Percentiles rank a stretch among this genome's conserved stretches.
Conservation (phyloP, 2,329 filamentous ascomycete species). For the Aspergillus aculeatus region DNA sequence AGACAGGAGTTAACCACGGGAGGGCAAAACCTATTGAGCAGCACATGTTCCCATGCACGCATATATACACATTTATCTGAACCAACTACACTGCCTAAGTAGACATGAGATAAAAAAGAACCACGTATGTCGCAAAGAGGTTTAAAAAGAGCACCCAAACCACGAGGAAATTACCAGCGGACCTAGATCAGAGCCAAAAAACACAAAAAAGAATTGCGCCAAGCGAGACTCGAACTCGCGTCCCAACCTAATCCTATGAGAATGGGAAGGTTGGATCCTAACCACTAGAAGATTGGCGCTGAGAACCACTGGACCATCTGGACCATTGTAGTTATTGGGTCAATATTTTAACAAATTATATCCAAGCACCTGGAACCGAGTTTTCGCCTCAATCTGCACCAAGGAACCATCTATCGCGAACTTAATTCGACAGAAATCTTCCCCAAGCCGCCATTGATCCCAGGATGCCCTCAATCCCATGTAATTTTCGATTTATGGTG, state of each 20-base stretch:
- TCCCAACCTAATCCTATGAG: constrained; percentile 6
- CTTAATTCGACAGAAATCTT: neutral
- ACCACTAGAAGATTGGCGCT: constrained; percentile 10
- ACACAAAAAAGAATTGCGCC: constrained; percentile 4
- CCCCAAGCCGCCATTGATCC: neutral
- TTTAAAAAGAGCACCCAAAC: no score
- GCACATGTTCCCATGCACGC: no score
- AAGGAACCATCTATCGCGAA: neutral
- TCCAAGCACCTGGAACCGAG: accelerated
- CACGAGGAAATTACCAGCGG: no score
- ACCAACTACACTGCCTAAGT: no score
- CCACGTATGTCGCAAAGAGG: no score
- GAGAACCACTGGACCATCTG: neutral
- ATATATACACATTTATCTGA: no score
- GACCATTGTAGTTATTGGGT: neutral
- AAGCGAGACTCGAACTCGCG: constrained; percentile 10
- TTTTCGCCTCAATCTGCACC: neutral
- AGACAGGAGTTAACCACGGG: no score
- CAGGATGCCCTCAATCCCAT: neutral
- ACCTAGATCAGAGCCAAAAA: neutral
- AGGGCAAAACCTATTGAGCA: no score
- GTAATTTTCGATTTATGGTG: neutral
- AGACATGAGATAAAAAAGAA: no score
- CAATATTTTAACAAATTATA: accelerated
- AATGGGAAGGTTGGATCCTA: constrained; percentile 10